Percentiles rank a stretch among this genome's conserved stretches.
phyloP scores from a whole-genome alignment of 805 yeast species.

The Barnettozyma vustinii region DNA sequence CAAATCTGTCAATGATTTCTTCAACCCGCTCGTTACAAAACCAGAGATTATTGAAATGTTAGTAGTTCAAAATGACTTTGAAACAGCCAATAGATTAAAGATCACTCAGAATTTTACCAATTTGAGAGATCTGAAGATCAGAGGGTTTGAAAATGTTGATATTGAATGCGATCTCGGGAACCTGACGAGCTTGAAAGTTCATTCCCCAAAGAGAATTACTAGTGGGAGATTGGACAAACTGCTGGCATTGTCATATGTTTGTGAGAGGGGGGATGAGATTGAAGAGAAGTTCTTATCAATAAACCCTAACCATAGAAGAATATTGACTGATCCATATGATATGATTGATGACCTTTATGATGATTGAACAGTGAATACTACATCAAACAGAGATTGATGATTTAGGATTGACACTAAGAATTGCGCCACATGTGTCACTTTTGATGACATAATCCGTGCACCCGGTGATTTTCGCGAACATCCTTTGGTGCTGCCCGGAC shows the following conservation, averaged over 20 bases:
- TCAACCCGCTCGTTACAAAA: background rate
- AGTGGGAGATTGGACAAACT: background rate
- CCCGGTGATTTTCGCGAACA: background rate
- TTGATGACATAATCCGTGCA: background rate
- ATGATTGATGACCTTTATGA: background rate
- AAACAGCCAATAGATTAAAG: background rate
- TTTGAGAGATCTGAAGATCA: background rate
- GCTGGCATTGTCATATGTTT: background rate
- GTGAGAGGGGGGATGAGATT: background rate
- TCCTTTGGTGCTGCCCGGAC: conserved; percentile 5
- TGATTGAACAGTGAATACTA: background rate
- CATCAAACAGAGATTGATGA: background rate
- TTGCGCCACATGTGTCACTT: background rate
- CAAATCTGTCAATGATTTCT: background rate
- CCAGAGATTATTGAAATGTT: background rate
- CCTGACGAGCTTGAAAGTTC: background rate
- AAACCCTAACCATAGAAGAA: background rate
- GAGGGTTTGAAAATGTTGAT: background rate
- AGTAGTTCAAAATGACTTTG: background rate
- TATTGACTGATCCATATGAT: background rate
- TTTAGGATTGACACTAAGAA: no score
- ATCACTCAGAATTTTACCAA: background rate
- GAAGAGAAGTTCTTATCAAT: background rate
- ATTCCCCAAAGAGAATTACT: background rate
- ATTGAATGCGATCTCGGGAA: background rate